These are phyloP conservation scores for Fusarium pseudocircinatum DNA, from an alignment of 2,329 filamentous ascomycete genomes.

Conservation along the genomic window DNA sequence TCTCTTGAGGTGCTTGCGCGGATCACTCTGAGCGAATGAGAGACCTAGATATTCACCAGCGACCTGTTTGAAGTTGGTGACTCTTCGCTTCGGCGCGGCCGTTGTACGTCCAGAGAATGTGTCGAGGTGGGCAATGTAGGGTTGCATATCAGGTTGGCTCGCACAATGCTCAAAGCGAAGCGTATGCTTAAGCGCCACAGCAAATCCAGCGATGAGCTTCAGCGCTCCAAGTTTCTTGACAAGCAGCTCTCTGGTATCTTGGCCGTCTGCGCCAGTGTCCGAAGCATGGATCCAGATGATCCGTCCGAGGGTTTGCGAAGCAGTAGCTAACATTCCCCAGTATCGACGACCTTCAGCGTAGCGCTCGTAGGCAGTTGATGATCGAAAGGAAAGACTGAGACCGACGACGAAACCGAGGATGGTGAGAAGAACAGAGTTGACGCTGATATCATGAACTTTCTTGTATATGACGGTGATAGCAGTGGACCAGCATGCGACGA, in stretches of 20 bases:
- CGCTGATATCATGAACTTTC: constrained; percentile 52
- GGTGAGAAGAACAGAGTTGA: constrained; percentile 67
- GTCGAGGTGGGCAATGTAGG: constrained; percentile 75
- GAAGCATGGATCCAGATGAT: constrained; percentile 84
- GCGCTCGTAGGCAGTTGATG: constrained; percentile 80
- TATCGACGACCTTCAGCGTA: constrained; percentile 71
- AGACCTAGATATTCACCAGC: constrained; percentile 79
- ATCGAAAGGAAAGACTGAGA: constrained; percentile 79
- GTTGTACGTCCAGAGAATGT: constrained; percentile 69
- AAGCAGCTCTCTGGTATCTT: constrained; percentile 70
- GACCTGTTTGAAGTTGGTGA: constrained; percentile 64
- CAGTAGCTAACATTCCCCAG: constrained; percentile 69
- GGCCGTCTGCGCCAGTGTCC: constrained; percentile 59
- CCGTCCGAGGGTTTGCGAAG: constrained; percentile 74
- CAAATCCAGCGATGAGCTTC: constrained; percentile 81
- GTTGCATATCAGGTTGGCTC: constrained; percentile 76
- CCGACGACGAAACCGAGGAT: constrained; percentile 84
- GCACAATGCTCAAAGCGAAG: constrained; percentile 85
- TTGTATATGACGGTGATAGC: constrained; percentile 67
- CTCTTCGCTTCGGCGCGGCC: constrained; percentile 53
- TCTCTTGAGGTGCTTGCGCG: constrained; percentile 78
- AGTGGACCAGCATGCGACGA: constrained; percentile 73
- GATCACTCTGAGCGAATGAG: constrained; percentile 80
- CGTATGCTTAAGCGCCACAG: constrained; percentile 80
- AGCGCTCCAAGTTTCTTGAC: constrained; percentile 77